These are phyloP conservation scores for Tolypocladium paradoxum DNA, from an alignment of 2,329 filamentous ascomycete genomes.

Conservation along the genomic window DNA sequence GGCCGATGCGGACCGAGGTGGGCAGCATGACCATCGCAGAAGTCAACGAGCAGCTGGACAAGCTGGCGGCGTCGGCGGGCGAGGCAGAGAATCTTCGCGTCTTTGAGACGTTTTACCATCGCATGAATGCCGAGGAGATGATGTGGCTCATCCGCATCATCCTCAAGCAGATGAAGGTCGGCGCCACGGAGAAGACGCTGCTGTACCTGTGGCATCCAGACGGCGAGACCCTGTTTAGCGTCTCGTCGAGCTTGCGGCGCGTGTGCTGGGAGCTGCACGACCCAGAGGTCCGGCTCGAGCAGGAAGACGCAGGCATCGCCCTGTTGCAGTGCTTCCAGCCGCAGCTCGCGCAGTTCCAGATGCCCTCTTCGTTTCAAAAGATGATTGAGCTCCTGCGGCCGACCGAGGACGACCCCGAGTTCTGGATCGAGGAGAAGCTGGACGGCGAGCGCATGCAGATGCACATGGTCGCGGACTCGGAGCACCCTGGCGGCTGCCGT, in stretches of 20 bases:
- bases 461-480: conserved; percentile 70
- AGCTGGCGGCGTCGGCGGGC: conserved; percentile 60
- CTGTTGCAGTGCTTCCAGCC: conserved; percentile 96
- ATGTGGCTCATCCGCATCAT: conserved; percentile 94
- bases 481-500: conserved; percentile 53
- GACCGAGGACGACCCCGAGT: conserved; percentile 61
- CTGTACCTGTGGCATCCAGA: conserved; percentile 75
- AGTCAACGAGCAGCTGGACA: conserved; percentile 78
- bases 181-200: conserved; percentile 80
- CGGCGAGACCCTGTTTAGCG: conserved; percentile 69
- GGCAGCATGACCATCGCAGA: conserved; percentile 80
- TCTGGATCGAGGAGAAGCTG: conserved; percentile 97
- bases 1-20: conserved; percentile 61
- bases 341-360: conserved; percentile 86
- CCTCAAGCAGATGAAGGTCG: conserved; percentile 62
- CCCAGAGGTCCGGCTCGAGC: conserved; percentile 59
- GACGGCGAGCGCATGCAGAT: conserved; percentile 97
- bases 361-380: conserved; percentile 63
- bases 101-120: conserved; percentile 71
- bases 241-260: conserved; percentile 78
- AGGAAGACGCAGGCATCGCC: conserved; percentile 61
- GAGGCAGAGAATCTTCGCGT: conserved; percentile 80
- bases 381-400: conserved; percentile 60
- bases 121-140: conserved; percentile 89
- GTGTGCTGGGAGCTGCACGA: conserved; percentile 93